Evolutionary conservation across 306 rosid species (phyloP), one percentile per base, ranked within the genome.

Genomic region (Vachellia pachyceras): DNA sequence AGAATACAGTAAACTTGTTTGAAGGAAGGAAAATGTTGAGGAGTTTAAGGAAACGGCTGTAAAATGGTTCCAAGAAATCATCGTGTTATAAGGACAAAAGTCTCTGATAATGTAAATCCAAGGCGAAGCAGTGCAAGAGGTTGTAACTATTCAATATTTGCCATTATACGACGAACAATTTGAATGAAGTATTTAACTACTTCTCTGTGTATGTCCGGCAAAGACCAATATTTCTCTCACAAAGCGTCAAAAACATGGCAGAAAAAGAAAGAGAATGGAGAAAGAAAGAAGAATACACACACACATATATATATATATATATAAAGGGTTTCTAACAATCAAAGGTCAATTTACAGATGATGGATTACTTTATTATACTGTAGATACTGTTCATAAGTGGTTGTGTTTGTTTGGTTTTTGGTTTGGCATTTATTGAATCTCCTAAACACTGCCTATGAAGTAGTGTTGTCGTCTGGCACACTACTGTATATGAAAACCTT

Each of bases 381-480:
- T 5, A 7, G 22, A 7, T 54, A 54, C 25, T 54, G 60, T 18
- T 54, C 22, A 54, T 17, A 6, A n/a, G 60, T n/a, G 5, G 58
- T 54, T 29, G 33, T 29, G 33, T 29, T 1, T 29, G 33, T 55
- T 8, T 1, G 11, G 37, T 65, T 5, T 20, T 2, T 14, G 39
- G 37, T 65, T 66, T 35, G 72, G 83, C 90, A 90, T 88, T 88
- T 25, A 88, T 82, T 87, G 92, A 79, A 69, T 25, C 79, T 78
- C 82, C 70, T 79, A 84, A 87, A 83, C 87, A 82, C 70, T 82
- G 82, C 91, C 87, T 82, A 85, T 82, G 87, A 81, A 80, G 60
- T 79, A 84, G 87, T 82, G 88, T 76, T 77, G 58, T 14, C 70
- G 58, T 14, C 74, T 46, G 64, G 9, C 41, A 77, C 75, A 50